Base-by-base conservation (phyloP, 306 rosid genomes). In the Cercis canadensis region DNA sequence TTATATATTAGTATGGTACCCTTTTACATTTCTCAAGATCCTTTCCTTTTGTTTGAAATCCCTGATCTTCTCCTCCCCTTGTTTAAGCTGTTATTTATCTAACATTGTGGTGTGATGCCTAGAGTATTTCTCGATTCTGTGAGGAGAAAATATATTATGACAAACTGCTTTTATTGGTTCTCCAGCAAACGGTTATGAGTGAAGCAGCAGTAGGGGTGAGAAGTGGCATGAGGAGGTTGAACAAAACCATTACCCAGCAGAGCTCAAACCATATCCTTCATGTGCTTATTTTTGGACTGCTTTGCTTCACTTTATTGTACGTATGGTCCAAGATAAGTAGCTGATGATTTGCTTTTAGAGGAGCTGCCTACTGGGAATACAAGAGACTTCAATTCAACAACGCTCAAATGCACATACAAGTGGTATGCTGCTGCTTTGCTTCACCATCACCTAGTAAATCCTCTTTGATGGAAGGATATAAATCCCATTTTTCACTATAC, bases 201-300 rank as follows among this genome's bases (percentile, higher is more conserved):
- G 72, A 80, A 80, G 84, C 84, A 21, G 68, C 62, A 19, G 80
- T 52, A 0, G 64, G 84, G 72, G 53, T 80, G 61, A 80, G 62
- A 45, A 80, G 56, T 47, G 70, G 72, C 53, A 62, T 80, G 80
- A 61, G 51, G 53, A 80, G 80, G 51, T 62, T 80, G 80, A 74
- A 69, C 45, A 57, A 64, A 47, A 62, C 67, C 8, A 31, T 69
- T 15, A 16, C 55, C 66, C 72, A 61, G 54, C 72, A 73, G 14
- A 44, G 76, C 47, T 59, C 70, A 15, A 80, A 80, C 44, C 72
- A 69, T 55, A 55, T 74, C 15, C 37, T 74, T 14, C 84, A 80
- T 11, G 80, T 80, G 54, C 49, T 80, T 18, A 39, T 80, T 34
- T 80, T 80, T 13, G 80, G 72, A 24, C 50, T 74, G 7, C 34